Conservation (phyloP, 805 yeast genomes). For the Jamesozyma lodderae region DNA sequence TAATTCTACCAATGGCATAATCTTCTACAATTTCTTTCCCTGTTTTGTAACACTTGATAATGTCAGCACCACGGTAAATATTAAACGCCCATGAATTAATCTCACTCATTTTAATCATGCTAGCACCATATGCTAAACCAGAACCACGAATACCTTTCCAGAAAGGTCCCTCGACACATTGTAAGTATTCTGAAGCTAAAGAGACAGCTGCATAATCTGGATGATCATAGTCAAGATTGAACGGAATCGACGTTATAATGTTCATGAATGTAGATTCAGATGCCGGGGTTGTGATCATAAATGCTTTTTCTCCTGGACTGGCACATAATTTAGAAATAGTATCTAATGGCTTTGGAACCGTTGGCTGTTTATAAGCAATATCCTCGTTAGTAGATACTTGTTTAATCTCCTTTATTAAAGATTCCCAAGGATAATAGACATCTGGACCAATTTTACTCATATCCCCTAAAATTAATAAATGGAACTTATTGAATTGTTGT, state of each 20-base stretch:
- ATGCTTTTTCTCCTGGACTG: slow-evolving; percentile 43
- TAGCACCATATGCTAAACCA: slow-evolving; percentile 88
- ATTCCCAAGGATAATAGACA: slow-evolving; percentile 22
- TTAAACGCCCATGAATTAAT: slow-evolving; percentile 56
- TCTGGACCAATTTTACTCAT: slow-evolving; percentile 35
- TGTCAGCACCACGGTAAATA: slow-evolving; percentile 79
- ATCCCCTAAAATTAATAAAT: slow-evolving; percentile 67
- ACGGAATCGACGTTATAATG: slow-evolving; percentile 51
- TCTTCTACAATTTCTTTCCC: slow-evolving; percentile 58
- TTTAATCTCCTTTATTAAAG: slow-evolving; percentile 12
- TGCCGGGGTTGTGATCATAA: slow-evolving; percentile 66
- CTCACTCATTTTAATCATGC: slow-evolving; percentile 49
- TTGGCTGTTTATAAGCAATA: slow-evolving; percentile 12
- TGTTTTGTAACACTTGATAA: slow-evolving; percentile 48
- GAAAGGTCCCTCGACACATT: slow-evolving; percentile 90
- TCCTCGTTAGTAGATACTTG: not conserved
- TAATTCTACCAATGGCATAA: slow-evolving; percentile 43
- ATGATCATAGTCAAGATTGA: slow-evolving; percentile 33
- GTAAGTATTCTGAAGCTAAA: slow-evolving; percentile 65
- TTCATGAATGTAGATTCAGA: slow-evolving; percentile 71
- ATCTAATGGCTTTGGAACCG: slow-evolving; percentile 45
- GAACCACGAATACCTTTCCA: slow-evolving; percentile 95
- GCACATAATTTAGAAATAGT: slow-evolving; percentile 50
- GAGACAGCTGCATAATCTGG: slow-evolving; percentile 62
- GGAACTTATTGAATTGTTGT: slow-evolving; percentile 45